phyloP scores from a whole-genome alignment of 2,329 filamentous ascomycete species.

The Aspergillus fumigatus region DNA sequence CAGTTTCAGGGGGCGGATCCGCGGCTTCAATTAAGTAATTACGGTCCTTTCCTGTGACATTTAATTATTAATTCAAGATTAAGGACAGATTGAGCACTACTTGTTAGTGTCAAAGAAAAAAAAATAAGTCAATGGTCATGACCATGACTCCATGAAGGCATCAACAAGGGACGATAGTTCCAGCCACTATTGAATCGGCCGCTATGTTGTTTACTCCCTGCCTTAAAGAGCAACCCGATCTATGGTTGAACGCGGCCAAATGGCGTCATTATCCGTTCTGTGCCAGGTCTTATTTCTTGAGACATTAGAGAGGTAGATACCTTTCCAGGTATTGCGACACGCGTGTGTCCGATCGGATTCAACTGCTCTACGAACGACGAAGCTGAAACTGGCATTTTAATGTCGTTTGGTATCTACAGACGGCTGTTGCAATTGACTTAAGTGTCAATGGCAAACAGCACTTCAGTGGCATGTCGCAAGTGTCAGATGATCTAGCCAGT shows the following conservation, averaged over 20 bases:
- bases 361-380: neutral
- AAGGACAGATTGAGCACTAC: neutral
- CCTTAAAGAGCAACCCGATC: neutral
- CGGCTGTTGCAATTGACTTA: neutral
- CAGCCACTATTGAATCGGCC: neutral
- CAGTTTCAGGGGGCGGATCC: slow-evolving; percentile 18
- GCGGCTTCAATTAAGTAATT: slow-evolving; percentile 11
- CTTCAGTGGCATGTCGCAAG: neutral
- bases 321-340: neutral
- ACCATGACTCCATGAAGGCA: slow-evolving; percentile 10
- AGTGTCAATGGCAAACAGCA: neutral
- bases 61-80: neutral
- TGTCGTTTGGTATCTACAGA: neutral
- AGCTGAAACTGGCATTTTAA: neutral
- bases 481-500: neutral
- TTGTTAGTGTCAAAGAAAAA: neutral
- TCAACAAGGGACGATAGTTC: neutral
- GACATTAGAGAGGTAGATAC: neutral
- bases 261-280: neutral
- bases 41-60: neutral
- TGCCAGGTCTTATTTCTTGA: neutral
- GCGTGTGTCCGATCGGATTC: too few relatives aligned
- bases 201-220: neutral
- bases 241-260: neutral
- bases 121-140: slow-evolving; percentile 1